Evolutionary conservation across 106 monocot genomes (phyloP).

Genomic region (Allium sativum): DNA sequence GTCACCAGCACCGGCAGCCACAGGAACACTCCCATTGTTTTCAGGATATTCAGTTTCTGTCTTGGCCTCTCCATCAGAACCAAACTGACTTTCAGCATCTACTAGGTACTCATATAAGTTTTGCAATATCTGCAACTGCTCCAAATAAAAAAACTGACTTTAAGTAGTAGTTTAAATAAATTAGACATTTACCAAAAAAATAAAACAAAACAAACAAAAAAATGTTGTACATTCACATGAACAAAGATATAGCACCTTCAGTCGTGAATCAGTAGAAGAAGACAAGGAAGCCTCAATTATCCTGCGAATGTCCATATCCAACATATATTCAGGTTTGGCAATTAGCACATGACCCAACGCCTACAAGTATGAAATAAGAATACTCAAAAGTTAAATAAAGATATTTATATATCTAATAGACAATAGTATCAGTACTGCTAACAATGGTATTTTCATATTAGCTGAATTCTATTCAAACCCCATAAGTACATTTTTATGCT

Average conservation of each 20-base stretch:
- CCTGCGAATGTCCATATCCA: constrained; percentile 67
- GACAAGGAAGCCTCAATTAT: constrained; percentile 73
- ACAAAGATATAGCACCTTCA: constrained; percentile 45
- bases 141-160: no score
- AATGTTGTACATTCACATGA: not conserved
- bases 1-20: constrained; percentile 98
- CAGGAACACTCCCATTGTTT: constrained; percentile 50
- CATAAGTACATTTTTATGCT: no score
- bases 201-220: not conserved
- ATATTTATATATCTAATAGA: not conserved
- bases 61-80: constrained; percentile 20
- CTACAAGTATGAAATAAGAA: constrained; percentile 21
- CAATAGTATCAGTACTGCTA: no score
- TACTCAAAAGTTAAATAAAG: not conserved
- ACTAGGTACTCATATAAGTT: constrained; percentile 86
- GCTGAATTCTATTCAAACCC: no score
- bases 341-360: constrained; percentile 83
- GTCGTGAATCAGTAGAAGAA: constrained; percentile 43
- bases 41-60: constrained; percentile 18
- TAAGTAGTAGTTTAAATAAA: not conserved
- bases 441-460: no score
- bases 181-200: not conserved
- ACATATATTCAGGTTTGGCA: constrained; percentile 84
- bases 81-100: constrained; percentile 86
- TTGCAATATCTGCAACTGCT: constrained; percentile 85